Base-by-base conservation (phyloP, 208 protist genomes). In the Leishmania turanica region DNA sequence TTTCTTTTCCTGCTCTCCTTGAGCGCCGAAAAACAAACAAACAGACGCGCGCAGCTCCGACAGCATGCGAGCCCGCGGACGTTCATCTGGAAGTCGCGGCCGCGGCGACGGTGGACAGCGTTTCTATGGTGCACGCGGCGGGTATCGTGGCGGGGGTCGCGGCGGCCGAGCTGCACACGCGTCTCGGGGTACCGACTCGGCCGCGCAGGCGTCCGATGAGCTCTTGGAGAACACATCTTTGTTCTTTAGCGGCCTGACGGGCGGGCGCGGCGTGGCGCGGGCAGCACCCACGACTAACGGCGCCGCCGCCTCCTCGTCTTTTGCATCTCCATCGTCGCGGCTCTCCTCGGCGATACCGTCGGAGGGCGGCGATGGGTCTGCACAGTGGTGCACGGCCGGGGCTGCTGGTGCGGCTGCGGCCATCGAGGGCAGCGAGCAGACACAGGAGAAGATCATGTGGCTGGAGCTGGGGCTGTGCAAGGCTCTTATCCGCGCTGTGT, bases 391-490 rank as follows among this genome's bases (percentile, higher is more conserved):
- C 78, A 5, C n/a, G 40, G 34, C 49, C 74, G 19, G 34, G 53
- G 62, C 51, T 34, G 19, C 40, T 15, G 21, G 51, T 86, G 53
- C 87, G 78, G 47, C 82, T 84, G 65, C 79, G n/a, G 47, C 34
- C 40, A 85, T 84, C 19, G 81, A 76, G 42, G 86, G 87, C 62
- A 90, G 91, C 31, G 75, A 91, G 82, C 96, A 98, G 84, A 96
- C 93, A 68, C 96, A 98, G 84, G 90, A 96, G 70, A 79, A 56
- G 49, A 85, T 96, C 7, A 90, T 91, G 90, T 98, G 96, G 94
- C 88, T 98, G 62, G 93, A 97, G 84, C 80, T 98, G 75, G 93
- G 93, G 37, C 88, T 98, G 66, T 97, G 94, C 91, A 98, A 98
- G 85, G 88, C 91, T 7, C 91, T 98, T 21, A 85, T 95, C 34